Conservation (phyloP, 805 yeast species). For the Saccharomycopsis sp. region DNA sequence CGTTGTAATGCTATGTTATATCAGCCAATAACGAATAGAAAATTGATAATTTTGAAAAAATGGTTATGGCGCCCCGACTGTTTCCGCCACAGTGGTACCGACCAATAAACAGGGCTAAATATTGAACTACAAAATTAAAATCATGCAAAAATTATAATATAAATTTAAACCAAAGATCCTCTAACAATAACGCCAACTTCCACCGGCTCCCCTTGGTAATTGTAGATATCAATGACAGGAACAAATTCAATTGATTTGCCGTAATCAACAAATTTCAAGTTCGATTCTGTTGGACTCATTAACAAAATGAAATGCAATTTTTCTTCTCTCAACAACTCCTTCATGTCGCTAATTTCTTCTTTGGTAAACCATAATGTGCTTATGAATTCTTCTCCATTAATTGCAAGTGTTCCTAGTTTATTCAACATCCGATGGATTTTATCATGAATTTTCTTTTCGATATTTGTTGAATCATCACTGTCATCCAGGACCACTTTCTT, state of each 20-base stretch:
- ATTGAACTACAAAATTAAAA: background rate
- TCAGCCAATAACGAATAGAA: background rate
- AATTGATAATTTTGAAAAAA: background rate
- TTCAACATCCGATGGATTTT: background rate
- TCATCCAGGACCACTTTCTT: constrained; percentile 31
- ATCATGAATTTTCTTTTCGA: constrained; percentile 11
- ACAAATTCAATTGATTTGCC: constrained; percentile 13
- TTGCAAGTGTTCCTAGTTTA: constrained; percentile 2
- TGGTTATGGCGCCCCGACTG: background rate
- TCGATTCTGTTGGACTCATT: background rate
- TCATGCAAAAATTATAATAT: background rate
- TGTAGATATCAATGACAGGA: constrained; percentile 14
- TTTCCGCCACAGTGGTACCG: background rate
- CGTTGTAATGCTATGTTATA: background rate
- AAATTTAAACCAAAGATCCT: background rate
- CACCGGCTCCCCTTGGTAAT: constrained; percentile 12
- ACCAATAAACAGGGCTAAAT: background rate
- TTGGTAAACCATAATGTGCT: constrained; percentile 5
- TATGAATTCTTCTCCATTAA: constrained; percentile 15
- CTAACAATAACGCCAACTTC: constrained; percentile 15
- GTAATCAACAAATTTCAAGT: background rate
- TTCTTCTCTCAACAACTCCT: background rate
- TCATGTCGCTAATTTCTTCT: background rate
- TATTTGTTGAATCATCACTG: constrained; percentile 26
- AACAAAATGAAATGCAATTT: constrained; percentile 13